phyloP scores from a whole-genome alignment of 257 asterid genomes.

The Echites panduratus region DNA sequence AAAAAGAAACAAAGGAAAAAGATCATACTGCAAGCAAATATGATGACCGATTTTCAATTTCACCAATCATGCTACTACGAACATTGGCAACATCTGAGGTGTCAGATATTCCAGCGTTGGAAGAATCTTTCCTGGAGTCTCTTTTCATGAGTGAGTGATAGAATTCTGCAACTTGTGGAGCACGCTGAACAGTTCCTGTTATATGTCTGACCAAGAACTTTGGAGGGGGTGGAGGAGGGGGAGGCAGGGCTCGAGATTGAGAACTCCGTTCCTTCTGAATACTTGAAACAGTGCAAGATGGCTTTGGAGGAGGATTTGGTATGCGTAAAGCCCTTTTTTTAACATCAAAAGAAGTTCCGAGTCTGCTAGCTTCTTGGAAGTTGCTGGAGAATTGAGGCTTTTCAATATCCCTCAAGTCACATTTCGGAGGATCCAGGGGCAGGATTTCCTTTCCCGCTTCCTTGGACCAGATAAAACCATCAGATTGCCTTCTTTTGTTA shows the following conservation, averaged over 20 bases:
- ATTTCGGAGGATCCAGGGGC: constrained; percentile 38
- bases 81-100: constrained; percentile 60
- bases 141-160: constrained; percentile 93
- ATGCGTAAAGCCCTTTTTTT: constrained; percentile 67
- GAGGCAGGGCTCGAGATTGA: constrained; percentile 39
- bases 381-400: constrained; percentile 25
- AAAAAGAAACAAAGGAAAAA: not conserved
- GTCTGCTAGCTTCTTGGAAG: constrained; percentile 40
- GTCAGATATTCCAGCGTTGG: constrained; percentile 59
- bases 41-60: constrained; percentile 83
- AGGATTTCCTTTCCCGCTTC: constrained; percentile 52
- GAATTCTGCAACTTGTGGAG: constrained; percentile 85
- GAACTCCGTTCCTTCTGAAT: constrained; percentile 37
- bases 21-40: constrained; percentile 79
- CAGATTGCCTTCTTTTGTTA: constrained; percentile 70
- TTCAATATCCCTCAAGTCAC: constrained; percentile 33
- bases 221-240: constrained; percentile 75
- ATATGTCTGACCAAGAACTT: constrained; percentile 36
- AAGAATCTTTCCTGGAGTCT: constrained; percentile 77
- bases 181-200: constrained; percentile 64
- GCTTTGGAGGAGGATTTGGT: constrained; percentile 92
- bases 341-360: constrained; percentile 52
- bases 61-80: constrained; percentile 89
- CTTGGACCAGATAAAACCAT: constrained; percentile 62
- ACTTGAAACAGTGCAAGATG: constrained; percentile 40